Evolutionary conservation across 202 grass and related monocot genomes (phyloP).

Genomic region (Panicum virgatum): DNA sequence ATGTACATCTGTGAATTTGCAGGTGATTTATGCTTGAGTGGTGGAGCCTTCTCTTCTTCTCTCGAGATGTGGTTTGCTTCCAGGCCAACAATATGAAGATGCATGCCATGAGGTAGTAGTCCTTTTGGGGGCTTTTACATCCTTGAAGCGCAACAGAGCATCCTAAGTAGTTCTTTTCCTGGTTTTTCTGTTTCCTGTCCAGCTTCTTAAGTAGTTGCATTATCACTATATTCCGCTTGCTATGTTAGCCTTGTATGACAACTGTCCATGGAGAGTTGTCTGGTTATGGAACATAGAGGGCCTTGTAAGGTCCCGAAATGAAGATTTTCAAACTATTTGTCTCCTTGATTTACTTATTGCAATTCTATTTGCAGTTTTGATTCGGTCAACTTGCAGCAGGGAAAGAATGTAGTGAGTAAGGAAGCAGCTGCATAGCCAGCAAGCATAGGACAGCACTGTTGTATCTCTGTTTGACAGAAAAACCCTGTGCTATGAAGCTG

Average conservation of each 20-base stretch:
- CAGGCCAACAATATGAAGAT: background rate
- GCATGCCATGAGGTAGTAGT: slow-evolving; percentile 4
- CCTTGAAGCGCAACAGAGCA: background rate
- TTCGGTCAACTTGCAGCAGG: background rate
- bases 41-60: background rate
- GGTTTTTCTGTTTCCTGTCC: background rate
- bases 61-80: background rate
- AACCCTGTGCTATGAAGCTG: background rate
- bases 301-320: background rate
- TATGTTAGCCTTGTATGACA: background rate
- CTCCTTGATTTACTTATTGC: background rate
- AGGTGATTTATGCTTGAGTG: slow-evolving; percentile 7
- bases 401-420: background rate
- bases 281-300: background rate
- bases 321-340: background rate
- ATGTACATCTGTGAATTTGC: background rate
- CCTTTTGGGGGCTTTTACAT: background rate
- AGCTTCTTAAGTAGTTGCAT: background rate
- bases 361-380: background rate
- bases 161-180: background rate
- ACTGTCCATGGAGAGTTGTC: background rate
- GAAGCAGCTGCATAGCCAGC: background rate
- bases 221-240: background rate
- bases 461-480: background rate
- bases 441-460: background rate